Evolutionary conservation across 192 early-diverging fungal species (phyloP), one percentile per base, ranked within the genome.

Genomic region (Obelidium mucronatum): DNA sequence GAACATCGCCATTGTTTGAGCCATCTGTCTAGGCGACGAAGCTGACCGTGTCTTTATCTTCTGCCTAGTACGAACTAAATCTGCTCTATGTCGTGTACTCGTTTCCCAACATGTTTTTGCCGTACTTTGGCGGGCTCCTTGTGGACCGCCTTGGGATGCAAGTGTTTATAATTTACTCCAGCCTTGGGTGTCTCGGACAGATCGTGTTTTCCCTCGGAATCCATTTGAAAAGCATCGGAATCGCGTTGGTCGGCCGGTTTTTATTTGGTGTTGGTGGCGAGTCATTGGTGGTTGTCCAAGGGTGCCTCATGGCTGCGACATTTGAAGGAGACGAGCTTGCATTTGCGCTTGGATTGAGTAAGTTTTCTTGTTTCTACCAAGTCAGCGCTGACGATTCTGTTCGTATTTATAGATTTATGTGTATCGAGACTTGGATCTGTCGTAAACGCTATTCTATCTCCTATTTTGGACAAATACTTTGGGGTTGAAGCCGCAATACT

Each of bases 71-170:
- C 72, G 82, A 86, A 31, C 75, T 90, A 55, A 88, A 89, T 40
- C 77, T 90, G 51, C 78, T 91, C 24, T 91, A 91, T 54, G 80
- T 86, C 0, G 77, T 89, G 28, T 92, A 91, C 76, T 86, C 89
- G 6, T 74, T 90, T 28, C 89, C 91, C 30, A 92, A 92, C 78
- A 86, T 92, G 66, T 82, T 92, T 69, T 74, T 91, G 13, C 91
- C 91, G 15, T 84, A 89, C 66, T 44, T 91, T 24, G 88, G 88
- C 26, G 90, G 92, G 5, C 65, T 80, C 40, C 77, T 90, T 1
- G 84, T 91, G 26, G 90, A 92, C 74, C 70, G 65, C 35, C 77
- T 91, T 39, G 87, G 85, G 3, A 71, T 83, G 24, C 78, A 73
- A 53, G 84, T 91, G 78, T 70, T 93, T 48, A 56, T 87, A 0